A percentile compares a stretch with the other conserved stretches of the same genome.
These are phyloP conservation scores for Zalaria sp. DNA, from an alignment of 2,329 filamentous ascomycete species.

Conservation along the genomic window DNA sequence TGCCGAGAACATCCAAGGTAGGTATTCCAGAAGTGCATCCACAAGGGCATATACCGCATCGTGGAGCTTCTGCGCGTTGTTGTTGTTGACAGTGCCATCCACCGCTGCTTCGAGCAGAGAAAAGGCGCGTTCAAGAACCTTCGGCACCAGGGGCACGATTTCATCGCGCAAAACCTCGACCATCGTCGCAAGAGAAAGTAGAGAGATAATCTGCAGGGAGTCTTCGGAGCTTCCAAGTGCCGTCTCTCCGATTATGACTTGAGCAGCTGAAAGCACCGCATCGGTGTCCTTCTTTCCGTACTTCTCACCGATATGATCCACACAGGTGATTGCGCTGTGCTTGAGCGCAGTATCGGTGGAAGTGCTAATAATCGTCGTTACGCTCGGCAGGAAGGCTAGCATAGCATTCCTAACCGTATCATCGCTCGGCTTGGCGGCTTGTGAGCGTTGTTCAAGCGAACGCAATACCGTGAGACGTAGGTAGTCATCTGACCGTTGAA, in stretches of 20 bases:
- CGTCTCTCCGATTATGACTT: slow-evolving; percentile 59
- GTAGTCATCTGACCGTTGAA: slow-evolving; percentile 60
- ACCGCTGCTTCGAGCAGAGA: slow-evolving; percentile 55
- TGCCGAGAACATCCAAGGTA: slow-evolving; percentile 80
- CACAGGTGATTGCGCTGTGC: slow-evolving; percentile 73
- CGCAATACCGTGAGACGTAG: slow-evolving; percentile 63
- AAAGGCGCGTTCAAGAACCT: slow-evolving; percentile 58
- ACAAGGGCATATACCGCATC: slow-evolving; percentile 73
- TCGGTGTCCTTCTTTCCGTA: slow-evolving; percentile 86
- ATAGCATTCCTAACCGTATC: slow-evolving; percentile 53
- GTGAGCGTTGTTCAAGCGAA: slow-evolving; percentile 68
- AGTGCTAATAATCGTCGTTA: slow-evolving; percentile 62
- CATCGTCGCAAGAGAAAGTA: slow-evolving; percentile 77
- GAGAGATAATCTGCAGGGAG: slow-evolving; percentile 65
- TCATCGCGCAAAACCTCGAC: slow-evolving; percentile 78
- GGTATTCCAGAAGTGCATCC: slow-evolving; percentile 61
- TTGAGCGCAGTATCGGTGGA: slow-evolving; percentile 63
- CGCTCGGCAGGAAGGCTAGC: slow-evolving; percentile 63
- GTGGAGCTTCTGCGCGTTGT: slow-evolving; percentile 45
- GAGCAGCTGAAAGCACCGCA: slow-evolving; percentile 59
- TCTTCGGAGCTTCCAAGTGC: slow-evolving; percentile 64
- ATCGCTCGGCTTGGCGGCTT: slow-evolving; percentile 57
- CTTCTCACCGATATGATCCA: slow-evolving; percentile 86
- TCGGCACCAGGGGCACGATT: slow-evolving; percentile 70
- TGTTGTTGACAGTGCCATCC: slow-evolving; percentile 35